phyloP scores from a whole-genome alignment of 805 yeast species.

The Sporopachydermia quercuum region DNA sequence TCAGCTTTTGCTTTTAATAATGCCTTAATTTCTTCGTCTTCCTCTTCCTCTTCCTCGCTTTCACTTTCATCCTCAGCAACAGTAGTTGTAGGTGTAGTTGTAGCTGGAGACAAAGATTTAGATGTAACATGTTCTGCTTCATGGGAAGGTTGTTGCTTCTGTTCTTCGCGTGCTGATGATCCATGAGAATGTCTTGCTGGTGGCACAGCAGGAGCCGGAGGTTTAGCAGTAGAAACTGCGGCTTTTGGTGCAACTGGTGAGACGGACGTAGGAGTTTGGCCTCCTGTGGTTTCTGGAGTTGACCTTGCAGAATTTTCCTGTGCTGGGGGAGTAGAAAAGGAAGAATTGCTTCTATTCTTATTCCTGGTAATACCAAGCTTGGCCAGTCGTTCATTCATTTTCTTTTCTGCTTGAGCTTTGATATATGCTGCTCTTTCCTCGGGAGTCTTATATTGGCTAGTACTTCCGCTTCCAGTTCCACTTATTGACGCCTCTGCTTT shows the following conservation, averaged over 20 bases:
- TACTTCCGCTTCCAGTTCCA: constrained; percentile 10
- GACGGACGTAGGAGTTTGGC: too few relatives aligned
- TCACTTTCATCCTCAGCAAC: too few relatives aligned
- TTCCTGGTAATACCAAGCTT: constrained; percentile 53
- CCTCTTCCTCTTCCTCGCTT: constrained; percentile 21
- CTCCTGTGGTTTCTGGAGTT: not conserved
- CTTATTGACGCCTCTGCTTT: constrained; percentile 10
- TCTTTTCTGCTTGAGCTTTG: constrained; percentile 66
- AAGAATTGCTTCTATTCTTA: constrained; percentile 8
- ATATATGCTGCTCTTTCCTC: constrained; percentile 67
- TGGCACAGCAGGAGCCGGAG: not conserved
- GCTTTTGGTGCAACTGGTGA: too few relatives aligned
- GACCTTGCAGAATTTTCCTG: not conserved
- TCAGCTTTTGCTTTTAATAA: constrained; percentile 6
- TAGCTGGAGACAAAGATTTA: not conserved
- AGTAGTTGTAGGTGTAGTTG: not conserved
- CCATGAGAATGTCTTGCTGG: not conserved
- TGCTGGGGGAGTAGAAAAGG: constrained; percentile 1
- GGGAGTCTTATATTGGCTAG: constrained; percentile 26
- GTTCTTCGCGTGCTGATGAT: constrained; percentile 2
- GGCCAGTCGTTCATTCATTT: constrained; percentile 78
- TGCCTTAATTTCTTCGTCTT: constrained; percentile 13
- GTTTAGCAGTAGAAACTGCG: not conserved
- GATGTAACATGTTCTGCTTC: too few relatives aligned
- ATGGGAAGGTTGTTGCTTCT: not conserved